Base-by-base conservation (phyloP, 768 basidiomycete genomes). In the Russula compacta region DNA sequence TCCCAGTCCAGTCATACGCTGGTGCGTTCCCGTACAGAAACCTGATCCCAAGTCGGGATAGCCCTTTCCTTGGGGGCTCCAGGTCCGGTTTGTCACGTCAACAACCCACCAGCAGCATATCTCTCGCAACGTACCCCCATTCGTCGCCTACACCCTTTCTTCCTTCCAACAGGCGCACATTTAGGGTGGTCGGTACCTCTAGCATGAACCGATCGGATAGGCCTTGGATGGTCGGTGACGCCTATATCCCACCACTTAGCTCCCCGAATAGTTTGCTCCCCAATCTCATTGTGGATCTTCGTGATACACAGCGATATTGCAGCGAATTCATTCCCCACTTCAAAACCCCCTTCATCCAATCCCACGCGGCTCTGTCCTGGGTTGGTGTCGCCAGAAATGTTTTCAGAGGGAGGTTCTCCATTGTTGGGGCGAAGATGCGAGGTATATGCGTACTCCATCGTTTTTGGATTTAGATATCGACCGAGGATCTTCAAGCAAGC, bases 401-500 rank as follows among this genome's bases (percentile, higher is more conserved):
- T 54, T 60, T 48, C 4, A 14, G 10, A 19, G 17, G 39, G n/a
- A 9, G 29, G 43, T 39, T 39, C 43, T 39, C 21, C 36, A 21
- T 59, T n/a, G 19, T 59, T n/a, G 21, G 48, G 48, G 21, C 29
- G 42, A 32, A 9, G 42, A 43, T n/a, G 36, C 51, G 24, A 24
- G 33, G 32, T 58, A 7, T 36, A 40, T 38, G 39, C 39, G 11
- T 19, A 9, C 47, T 59, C 17, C 14, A 36, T 35, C 24, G 14
- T 33, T 6, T 15, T 54, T 53, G 52, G 32, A 35, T 60, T 55
- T 35, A 21, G 40, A 49, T 42, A 55, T 49, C 36, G 40, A 43
- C 60, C 60, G 55, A 56, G 60, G 60, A 61, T 61, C 60, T 43
- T 49, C 36, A 43, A n/a, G n/a, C 21, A 55, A 24, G 47, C 59